Evolutionary conservation across 768 basidiomycete species (phyloP), one percentile per base, ranked within the genome.

Genomic region (Pisolithus microcarpus): DNA sequence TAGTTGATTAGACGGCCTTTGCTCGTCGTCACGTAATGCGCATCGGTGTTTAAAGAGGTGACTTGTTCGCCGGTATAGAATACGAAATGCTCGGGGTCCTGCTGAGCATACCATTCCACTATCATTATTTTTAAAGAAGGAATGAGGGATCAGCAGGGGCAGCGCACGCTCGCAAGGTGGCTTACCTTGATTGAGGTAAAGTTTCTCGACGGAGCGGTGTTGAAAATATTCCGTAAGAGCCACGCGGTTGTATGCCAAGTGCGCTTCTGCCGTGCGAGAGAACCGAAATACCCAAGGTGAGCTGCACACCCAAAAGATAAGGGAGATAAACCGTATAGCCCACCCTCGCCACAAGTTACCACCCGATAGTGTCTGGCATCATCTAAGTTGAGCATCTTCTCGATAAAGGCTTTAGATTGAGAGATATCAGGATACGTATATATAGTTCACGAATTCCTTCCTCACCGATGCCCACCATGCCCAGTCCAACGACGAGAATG

Each of bases 321-420:
- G 43, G 9, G 39, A 18, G 3, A 26, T 44, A 24, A 11, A 30
- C 28, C 7, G 36, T 60, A 46, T 15, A 53, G 63, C 30, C 52
- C 56, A 59, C 76, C 77, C 66, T 87, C 84, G 10, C 84, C 82
- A 43, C 77, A 79, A 1, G 81, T 83, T 13, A 79, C 70, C 28
- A 84, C 66, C 47, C 72, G 70, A 64, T 82, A 84, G 16, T 66
- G 64, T 7, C 69, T 68, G 3, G 62, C 62, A 18, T 74, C 71
- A 56, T 85, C 81, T 24, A 80, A 70, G 50, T 74, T 72, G 39
- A 85, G 70, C 28, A 87, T 67, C 57, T 85, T 85, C 61, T 85
- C 83, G 57, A 85, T 82, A 68, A 85, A 85, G 0, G 82, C 82
- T 76, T 46, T 24, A 48, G n/a, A 26, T 28, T 24, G 24, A 30